Evolutionary conservation across 2,329 filamentous ascomycete species (phyloP).

Genomic region (Fusarium napiforme): DNA sequence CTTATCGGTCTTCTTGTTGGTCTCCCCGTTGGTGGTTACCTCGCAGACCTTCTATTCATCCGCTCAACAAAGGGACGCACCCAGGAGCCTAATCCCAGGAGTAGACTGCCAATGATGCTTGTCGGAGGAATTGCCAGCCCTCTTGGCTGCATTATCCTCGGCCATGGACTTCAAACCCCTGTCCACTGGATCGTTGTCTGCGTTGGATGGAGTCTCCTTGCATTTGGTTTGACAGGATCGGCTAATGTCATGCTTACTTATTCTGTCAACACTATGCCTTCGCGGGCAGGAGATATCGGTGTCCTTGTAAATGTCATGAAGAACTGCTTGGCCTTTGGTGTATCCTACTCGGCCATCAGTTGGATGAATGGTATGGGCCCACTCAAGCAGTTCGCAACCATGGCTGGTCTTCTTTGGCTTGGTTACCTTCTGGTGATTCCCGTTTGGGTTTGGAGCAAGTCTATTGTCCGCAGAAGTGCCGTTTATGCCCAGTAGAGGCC

Average conservation of each 20-base stretch:
- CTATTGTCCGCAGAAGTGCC: not conserved
- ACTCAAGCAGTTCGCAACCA: not conserved
- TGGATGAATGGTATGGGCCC: not conserved
- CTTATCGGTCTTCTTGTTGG: not conserved
- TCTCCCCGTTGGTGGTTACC: not conserved
- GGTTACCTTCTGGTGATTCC: not conserved
- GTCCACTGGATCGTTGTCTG: not conserved
- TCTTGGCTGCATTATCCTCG: not conserved
- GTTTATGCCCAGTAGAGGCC: not conserved
- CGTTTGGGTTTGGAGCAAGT: not conserved
- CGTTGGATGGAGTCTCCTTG: not conserved
- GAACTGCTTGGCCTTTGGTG: constrained; percentile 3
- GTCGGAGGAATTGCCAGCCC: not conserved
- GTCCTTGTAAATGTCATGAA: constrained; percentile 15
- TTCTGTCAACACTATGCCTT: not conserved
- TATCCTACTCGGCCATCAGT: not conserved
- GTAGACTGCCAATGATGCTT: not conserved
- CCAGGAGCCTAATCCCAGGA: not conserved
- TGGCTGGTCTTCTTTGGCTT: constrained; percentile 3
- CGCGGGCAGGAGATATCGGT: constrained; percentile 7
- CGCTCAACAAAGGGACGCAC: not conserved
- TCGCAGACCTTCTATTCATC: constrained; percentile 2
- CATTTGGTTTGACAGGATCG: constrained; percentile 9
- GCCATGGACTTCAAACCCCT: not conserved
- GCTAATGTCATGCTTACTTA: constrained; percentile 7